phyloP scores from a whole-genome alignment of 208 protist genomes.

The Lotmaria passim region DNA sequence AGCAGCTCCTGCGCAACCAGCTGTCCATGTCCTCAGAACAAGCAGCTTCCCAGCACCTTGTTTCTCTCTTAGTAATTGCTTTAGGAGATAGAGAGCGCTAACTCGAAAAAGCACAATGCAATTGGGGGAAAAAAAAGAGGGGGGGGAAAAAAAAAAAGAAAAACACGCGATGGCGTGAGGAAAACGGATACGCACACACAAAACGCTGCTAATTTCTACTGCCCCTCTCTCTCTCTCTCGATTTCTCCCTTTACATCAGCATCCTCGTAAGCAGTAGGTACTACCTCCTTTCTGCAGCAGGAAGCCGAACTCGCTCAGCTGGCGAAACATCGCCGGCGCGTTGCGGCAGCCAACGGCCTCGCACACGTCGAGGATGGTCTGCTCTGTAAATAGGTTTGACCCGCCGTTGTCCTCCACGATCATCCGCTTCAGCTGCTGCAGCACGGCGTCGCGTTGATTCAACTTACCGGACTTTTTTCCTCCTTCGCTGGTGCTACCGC shows the following conservation, averaged over 20 bases:
- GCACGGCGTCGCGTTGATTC: conserved; percentile 65
- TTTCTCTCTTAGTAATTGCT: no score
- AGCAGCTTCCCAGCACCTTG: no score
- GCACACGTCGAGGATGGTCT: conserved; percentile 65
- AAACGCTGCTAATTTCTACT: no score
- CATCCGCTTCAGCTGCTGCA: conserved; percentile 71
- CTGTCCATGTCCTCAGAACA: no score
- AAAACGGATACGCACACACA: no score
- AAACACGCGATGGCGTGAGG: conserved; percentile 5
- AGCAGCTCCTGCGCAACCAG: no score
- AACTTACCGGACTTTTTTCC: conserved; percentile 37
- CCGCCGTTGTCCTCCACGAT: conserved; percentile 56
- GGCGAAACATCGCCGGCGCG: conserved; percentile 70
- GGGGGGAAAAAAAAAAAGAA: conserved; percentile 13
- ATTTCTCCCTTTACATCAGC: conserved; percentile 25
- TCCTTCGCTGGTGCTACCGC: conserved; percentile 6
- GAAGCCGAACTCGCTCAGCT: conserved; percentile 84
- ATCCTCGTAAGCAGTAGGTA: conserved; percentile 67
- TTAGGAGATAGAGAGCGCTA: not conserved
- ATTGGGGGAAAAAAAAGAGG: not conserved
- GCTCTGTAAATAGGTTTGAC: conserved; percentile 57
- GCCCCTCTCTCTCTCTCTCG: not conserved
- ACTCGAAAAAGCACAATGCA: not conserved
- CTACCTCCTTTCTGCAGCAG: conserved; percentile 65
- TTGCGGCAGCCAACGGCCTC: conserved; percentile 78